Evolutionary conservation across 352 stramenopile genomes (phyloP).

Genomic region (Achlya hypogyna): DNA sequence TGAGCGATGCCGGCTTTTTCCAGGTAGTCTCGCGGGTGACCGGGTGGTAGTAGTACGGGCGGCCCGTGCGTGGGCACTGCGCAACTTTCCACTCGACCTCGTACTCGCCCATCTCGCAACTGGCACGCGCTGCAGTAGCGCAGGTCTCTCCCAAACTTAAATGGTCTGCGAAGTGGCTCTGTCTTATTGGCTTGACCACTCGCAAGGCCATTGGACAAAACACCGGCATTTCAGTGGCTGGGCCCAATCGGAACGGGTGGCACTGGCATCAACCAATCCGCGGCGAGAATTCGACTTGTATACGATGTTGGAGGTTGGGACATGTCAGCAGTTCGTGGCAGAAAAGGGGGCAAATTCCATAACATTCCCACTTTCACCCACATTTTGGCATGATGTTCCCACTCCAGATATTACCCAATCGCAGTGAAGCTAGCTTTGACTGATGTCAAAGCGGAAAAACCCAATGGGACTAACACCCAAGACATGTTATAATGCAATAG

Average conservation of each 20-base stretch:
- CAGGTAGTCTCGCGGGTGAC: constrained; percentile 94
- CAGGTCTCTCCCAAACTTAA: background rate
- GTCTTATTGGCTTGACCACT: background rate
- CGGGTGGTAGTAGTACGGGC: constrained; percentile 96
- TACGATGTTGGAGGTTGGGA: too few relatives aligned
- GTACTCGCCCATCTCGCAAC: background rate
- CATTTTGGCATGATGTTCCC: too few relatives aligned
- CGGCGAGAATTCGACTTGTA: too few relatives aligned
- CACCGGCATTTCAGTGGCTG: background rate
- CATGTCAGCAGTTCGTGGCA: too few relatives aligned
- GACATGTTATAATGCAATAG: too few relatives aligned
- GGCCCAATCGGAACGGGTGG: background rate
- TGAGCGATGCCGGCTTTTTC: constrained; percentile 87
- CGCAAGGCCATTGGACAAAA: background rate
- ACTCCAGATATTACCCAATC: too few relatives aligned
- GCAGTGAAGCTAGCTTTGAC: too few relatives aligned
- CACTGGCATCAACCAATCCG: background rate
- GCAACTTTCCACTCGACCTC: constrained; percentile 59
- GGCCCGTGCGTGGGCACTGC: constrained; percentile 73
- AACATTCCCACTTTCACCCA: too few relatives aligned
- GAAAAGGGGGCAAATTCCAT: too few relatives aligned
- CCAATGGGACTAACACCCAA: too few relatives aligned
- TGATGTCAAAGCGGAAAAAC: too few relatives aligned
- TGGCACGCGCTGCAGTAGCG: too few relatives aligned
- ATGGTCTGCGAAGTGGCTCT: background rate